Evolutionary conservation across 1,139 yeast species (phyloP), one percentile per base, ranked within the genome.

Genomic region (Eremothecium coryli): DNA sequence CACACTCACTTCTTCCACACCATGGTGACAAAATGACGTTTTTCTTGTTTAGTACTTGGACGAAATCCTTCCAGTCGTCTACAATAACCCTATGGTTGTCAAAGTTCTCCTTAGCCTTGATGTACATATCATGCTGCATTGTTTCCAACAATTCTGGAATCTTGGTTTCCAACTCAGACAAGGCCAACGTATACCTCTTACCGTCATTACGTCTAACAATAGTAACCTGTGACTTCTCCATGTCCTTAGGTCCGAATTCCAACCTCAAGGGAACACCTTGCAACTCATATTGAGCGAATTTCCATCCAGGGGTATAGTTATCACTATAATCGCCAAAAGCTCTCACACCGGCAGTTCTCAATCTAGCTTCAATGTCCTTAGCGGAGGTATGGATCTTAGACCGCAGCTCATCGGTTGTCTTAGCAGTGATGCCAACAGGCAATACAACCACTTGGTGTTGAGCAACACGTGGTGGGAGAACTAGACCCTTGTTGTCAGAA

Each of bases 221-320:
- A 31, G 84, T 70, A 36, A 81, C 93, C 54, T 80, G 86, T 42
- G 71, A 65, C 60, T 79, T 73, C 54, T 81, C 80, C 52, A 85
- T 66, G 62, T 93, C 99, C 65, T 82, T 84, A 51, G 98, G 98
- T 49, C 99, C 99, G 55, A 82, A 74, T 66, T 93, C 99, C 33
- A 90, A 58, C 63, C 98, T 82, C 46, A 90, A 66, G 46, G 98
- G 97, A 40, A 79, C 71, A 69, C 99, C 99, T 69, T 82, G 85
- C 59, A 93, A 76, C 67, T 93, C 99, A 73, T 94, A 82, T 60
- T 93, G 95, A 40, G 96, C 82, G 64, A 88, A 93, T 65, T 90
- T 93, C 97, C 97, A 93, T 45, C 98, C 98, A 46, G 98, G 94
- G 37, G 95, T 80, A 66, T 93, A 90, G 66, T 79, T 84, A 49